Conservation (phyloP, 805 yeast species). For the Candida gorgasii region DNA sequence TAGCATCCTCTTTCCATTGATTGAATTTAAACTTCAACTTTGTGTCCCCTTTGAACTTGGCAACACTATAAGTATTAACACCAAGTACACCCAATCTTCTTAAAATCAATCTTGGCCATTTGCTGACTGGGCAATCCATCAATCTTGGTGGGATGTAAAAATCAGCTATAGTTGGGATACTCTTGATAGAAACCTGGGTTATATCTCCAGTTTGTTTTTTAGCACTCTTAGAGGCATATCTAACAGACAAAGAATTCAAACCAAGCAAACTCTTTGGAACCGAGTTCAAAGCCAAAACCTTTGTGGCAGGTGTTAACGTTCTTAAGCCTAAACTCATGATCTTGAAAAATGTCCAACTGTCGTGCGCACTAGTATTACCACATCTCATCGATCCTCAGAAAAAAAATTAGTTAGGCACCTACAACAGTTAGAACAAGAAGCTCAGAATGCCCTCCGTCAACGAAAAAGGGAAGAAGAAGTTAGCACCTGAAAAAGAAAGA, state of each 20-base stretch:
- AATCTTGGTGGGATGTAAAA: conserved; percentile 44
- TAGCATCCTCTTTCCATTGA: conserved; percentile 84
- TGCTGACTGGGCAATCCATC: conserved; percentile 24
- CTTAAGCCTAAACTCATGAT: neutral
- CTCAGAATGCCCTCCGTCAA: conserved; percentile 33
- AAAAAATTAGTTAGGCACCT: neutral
- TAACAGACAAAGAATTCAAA: neutral
- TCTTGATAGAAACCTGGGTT: conserved; percentile 38
- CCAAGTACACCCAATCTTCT: conserved; percentile 69
- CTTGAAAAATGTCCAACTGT: conserved; percentile 3
- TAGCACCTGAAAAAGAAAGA: conserved; percentile 90
- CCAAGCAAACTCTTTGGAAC: neutral
- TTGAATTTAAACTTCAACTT: conserved; percentile 56
- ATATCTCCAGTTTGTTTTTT: conserved; percentile 28
- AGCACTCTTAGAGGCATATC: conserved; percentile 8
- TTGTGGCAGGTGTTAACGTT: neutral
- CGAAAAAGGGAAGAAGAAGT: conserved; percentile 48
- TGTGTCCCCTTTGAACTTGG: conserved; percentile 46
- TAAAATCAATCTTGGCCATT: conserved; percentile 48
- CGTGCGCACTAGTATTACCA: conserved; percentile 1
- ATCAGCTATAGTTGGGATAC: conserved; percentile 43
- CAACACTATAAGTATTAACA: conserved; percentile 58
- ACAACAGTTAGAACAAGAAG: too few species aligned
- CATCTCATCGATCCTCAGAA: neutral
- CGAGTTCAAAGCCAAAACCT: too few species aligned